Conservation (phyloP, 176 grass and related monocot species). For the Triticum dicoccoides region DNA sequence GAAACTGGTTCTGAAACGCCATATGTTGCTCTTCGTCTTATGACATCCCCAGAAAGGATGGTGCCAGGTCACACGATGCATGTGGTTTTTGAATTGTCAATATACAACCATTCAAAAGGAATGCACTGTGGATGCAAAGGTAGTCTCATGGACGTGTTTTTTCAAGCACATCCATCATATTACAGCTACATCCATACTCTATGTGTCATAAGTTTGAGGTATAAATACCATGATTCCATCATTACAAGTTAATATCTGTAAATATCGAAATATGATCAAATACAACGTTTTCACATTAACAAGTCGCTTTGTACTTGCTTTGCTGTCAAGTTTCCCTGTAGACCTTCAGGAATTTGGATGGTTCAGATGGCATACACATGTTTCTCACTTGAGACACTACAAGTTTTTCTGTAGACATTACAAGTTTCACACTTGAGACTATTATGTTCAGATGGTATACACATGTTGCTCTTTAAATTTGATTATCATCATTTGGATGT, state of each 20-base stretch:
- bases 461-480: not conserved
- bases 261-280: not conserved
- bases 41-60: not conserved
- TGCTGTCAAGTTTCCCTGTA: not conserved
- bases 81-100: slow-evolving; percentile 26
- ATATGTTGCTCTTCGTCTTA: slow-evolving; percentile 7
- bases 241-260: not conserved
- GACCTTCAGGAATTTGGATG: not conserved
- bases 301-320: not conserved
- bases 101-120: slow-evolving; percentile 33
- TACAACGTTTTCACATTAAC: not conserved
- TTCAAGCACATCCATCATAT: not conserved
- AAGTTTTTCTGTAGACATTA: too few relatives aligned
- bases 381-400: too few relatives aligned
- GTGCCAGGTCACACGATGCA: not conserved
- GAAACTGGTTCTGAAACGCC: not conserved
- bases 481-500: not conserved
- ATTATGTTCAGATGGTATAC: not conserved
- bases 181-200: not conserved
- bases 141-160: not conserved
- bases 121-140: slow-evolving; percentile 8
- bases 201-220: not conserved
- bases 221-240: not conserved
- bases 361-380: not conserved
- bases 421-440: too few relatives aligned